These are phyloP conservation scores for Ambrosiella xylebori DNA, from an alignment of 2,329 filamentous ascomycete genomes.

Conservation along the genomic window DNA sequence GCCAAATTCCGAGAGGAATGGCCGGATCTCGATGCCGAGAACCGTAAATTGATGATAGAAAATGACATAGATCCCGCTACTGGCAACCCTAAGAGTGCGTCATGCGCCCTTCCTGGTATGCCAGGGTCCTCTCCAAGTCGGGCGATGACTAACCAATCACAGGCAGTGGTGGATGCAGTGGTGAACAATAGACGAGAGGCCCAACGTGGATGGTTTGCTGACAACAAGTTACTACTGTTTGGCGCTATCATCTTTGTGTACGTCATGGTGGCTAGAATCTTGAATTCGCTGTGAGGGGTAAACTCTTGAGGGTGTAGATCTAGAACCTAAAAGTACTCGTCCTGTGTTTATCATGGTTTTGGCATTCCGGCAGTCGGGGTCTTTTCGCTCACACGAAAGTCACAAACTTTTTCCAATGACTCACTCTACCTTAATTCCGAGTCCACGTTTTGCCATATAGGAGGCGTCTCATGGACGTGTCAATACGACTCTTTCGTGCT, in stretches of 20 bases:
- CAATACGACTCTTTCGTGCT: too few relatives aligned
- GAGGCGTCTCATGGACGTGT: too few relatives aligned
- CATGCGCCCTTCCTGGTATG: conserved; percentile 18
- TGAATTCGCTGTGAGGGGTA: conserved; percentile 21
- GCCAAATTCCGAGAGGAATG: conserved; percentile 80
- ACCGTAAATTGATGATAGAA: conserved; percentile 81
- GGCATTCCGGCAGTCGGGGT: too few relatives aligned
- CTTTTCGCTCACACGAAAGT: too few relatives aligned
- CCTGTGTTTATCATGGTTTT: too few relatives aligned
- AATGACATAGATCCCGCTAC: conserved; percentile 63
- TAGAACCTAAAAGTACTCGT: not conserved
- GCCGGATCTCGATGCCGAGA: conserved; percentile 76
- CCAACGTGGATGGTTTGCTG: conserved; percentile 64
- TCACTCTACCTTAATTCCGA: too few relatives aligned
- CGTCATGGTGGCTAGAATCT: conserved; percentile 59
- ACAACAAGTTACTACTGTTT: conserved; percentile 61
- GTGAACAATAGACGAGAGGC: conserved; percentile 56
- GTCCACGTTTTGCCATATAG: too few relatives aligned
- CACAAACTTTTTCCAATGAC: too few relatives aligned
- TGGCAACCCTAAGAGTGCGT: conserved; percentile 37
- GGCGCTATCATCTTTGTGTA: conserved; percentile 61
- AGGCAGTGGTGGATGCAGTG: conserved; percentile 60
- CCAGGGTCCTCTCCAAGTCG: conserved; percentile 24
- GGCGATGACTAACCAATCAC: conserved; percentile 26
- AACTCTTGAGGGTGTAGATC: not conserved